Evolutionary conservation across 805 yeast species (phyloP).

Genomic region (Yamadazyma nakazawae): DNA sequence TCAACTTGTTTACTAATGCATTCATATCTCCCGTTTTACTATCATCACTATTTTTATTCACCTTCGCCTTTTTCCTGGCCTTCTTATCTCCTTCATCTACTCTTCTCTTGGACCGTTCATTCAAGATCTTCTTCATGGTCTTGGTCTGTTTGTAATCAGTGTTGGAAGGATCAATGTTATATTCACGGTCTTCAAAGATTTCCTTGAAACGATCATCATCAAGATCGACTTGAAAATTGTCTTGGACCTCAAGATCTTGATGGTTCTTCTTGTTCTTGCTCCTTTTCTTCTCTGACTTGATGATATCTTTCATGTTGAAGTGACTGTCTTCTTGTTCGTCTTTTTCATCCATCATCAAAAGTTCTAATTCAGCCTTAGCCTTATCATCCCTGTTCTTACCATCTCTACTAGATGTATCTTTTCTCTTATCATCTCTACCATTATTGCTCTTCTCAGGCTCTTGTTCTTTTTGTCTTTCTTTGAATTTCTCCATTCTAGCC

Average conservation of each 20-base stretch:
- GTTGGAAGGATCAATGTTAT: constrained; percentile 89
- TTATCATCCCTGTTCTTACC: constrained; percentile 25
- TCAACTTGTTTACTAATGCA: constrained; percentile 50
- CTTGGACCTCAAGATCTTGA: constrained; percentile 47
- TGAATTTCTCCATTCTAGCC: constrained; percentile 73
- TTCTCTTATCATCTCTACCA: constrained; percentile 31
- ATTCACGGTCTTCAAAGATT: constrained; percentile 84
- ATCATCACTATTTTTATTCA: not conserved
- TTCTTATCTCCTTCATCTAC: not conserved
- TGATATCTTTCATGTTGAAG: constrained; percentile 74
- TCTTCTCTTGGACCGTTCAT: constrained; percentile 58
- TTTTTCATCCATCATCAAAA: constrained; percentile 61
- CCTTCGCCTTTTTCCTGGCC: not conserved
- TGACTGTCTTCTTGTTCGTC: constrained; percentile 49
- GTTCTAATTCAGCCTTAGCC: constrained; percentile 64
- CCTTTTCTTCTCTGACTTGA: constrained; percentile 67
- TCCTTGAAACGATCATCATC: constrained; percentile 85
- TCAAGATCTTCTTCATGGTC: constrained; percentile 79
- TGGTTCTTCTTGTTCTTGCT: constrained; percentile 44
- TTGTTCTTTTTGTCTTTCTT: constrained; percentile 54
- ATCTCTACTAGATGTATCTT: constrained; percentile 11
- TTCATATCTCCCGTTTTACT: constrained; percentile 6
- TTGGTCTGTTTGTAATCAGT: constrained; percentile 87
- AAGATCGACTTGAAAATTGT: constrained; percentile 63
- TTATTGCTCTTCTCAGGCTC: constrained; percentile 49